phyloP scores from a whole-genome alignment of 2,329 filamentous ascomycete species.

The Paecilomyces fulvus region DNA sequence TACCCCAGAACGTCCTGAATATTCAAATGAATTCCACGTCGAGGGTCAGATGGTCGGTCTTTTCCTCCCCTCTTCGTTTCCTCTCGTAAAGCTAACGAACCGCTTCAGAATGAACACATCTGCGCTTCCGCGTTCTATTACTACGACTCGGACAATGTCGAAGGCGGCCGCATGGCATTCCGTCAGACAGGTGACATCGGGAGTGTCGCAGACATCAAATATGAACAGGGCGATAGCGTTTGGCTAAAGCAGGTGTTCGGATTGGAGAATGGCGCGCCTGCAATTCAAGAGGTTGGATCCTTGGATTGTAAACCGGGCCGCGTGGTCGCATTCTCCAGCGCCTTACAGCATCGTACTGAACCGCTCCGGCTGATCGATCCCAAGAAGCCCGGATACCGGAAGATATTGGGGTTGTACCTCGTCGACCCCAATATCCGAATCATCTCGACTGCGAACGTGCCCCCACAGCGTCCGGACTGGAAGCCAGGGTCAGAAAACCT shows the following conservation, averaged over 20 bases:
- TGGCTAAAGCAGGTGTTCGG: conserved; percentile 24
- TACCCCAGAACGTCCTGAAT: conserved; percentile 49
- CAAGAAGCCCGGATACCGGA: conserved; percentile 44
- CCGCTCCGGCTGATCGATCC: conserved; percentile 43
- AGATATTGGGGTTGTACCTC: conserved; percentile 50
- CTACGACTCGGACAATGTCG: conserved; percentile 54
- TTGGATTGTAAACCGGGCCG: conserved; percentile 14
- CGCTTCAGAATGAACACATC: conserved; percentile 52
- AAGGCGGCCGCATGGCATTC: conserved; percentile 44
- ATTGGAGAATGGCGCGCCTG: conserved; percentile 15
- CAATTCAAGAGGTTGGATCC: conserved; percentile 16
- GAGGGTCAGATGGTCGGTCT: conserved; percentile 39
- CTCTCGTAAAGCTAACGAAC: neutral
- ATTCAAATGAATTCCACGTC: conserved; percentile 39
- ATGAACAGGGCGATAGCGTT: conserved; percentile 20
- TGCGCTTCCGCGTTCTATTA: conserved; percentile 56
- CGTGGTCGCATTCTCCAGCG: conserved; percentile 22
- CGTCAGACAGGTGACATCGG: conserved; percentile 31
- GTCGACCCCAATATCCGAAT: conserved; percentile 50
- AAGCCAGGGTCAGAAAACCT: neutral
- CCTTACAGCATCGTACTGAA: conserved; percentile 44
- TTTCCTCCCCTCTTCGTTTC: neutral
- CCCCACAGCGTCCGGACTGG: conserved; percentile 41
- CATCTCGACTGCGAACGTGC: conserved; percentile 45
- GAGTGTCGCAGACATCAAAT: conserved; percentile 22